phyloP scores from a whole-genome alignment of 2,329 filamentous ascomycete species.

The Penicillium hordei region DNA sequence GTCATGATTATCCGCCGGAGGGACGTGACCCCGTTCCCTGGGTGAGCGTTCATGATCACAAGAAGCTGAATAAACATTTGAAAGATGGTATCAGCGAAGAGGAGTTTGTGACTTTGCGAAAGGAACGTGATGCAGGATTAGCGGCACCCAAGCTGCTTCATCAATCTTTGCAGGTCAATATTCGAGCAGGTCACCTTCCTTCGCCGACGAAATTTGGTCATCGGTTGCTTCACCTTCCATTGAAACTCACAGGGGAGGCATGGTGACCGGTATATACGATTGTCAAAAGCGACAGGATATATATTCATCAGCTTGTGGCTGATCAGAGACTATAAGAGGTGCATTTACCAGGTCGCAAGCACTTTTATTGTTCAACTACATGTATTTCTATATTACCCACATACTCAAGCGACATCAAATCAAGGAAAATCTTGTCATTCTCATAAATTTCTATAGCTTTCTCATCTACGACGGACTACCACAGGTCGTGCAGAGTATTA shows the following conservation, averaged over 20 bases:
- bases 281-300: too few relatives aligned
- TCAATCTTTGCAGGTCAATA: constrained; percentile 55
- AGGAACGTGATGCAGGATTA: constrained; percentile 47
- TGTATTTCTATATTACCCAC: neutral
- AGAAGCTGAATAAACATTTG: constrained; percentile 51
- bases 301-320: too few relatives aligned
- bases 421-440: too few relatives aligned
- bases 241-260: constrained; percentile 26
- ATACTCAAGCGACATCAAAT: neutral
- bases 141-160: constrained; percentile 51
- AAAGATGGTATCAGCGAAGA: constrained; percentile 43
- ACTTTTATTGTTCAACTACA: neutral
- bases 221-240: constrained; percentile 33
- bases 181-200: constrained; percentile 51
- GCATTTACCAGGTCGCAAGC: neutral
- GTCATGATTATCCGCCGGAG: constrained; percentile 55
- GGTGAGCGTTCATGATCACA: constrained; percentile 51
- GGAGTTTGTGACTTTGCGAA: constrained; percentile 49
- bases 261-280: constrained; percentile 18
- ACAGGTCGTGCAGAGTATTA: neutral
- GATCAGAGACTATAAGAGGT: neutral
- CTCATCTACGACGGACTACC: neutral
- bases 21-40: constrained; percentile 42
- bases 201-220: constrained; percentile 22
- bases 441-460: neutral